Evolutionary conservation across 1,284 basidiomycete genomes (phyloP).

Genomic region (Waitea zeae): DNA sequence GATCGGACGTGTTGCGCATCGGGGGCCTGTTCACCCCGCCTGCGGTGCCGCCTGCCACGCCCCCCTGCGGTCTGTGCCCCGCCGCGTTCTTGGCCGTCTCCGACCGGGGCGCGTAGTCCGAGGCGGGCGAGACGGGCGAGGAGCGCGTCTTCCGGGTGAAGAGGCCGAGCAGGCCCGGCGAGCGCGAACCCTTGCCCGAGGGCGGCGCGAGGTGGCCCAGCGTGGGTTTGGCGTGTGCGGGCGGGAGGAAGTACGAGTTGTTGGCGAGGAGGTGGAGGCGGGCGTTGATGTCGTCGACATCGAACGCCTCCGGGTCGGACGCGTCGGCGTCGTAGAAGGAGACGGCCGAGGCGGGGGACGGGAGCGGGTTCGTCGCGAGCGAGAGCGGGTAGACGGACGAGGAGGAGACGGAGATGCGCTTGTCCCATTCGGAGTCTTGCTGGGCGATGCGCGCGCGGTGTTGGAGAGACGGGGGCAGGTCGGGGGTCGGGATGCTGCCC

Average conservation of each 20-base stretch:
- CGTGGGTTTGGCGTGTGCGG: conserved; percentile 63
- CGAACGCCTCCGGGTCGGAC: conserved; percentile 31
- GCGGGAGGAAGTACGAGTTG: conserved; percentile 72
- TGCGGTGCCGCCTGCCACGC: conserved; percentile 18
- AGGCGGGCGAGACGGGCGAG: conserved; percentile 24
- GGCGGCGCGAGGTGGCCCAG: conserved; percentile 35
- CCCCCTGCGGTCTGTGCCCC: conserved; percentile 43
- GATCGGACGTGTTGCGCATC: conserved; percentile 17
- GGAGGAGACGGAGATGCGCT: conserved; percentile 20
- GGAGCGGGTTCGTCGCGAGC: conserved; percentile 35
- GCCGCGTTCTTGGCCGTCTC: conserved; percentile 19
- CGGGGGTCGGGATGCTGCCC: conserved; percentile 2
- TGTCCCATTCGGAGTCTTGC: conserved; percentile 12
- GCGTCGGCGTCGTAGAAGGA: conserved; percentile 23
- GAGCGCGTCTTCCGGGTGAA: conserved; percentile 40
- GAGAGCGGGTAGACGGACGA: conserved; percentile 58
- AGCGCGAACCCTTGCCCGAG: conserved; percentile 14
- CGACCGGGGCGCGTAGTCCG: conserved; percentile 25
- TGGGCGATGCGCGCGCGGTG: conserved; percentile 18
- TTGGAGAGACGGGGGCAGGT: conserved; percentile 17
- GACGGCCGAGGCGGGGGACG: conserved; percentile 32
- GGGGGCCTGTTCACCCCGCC: conserved; percentile 16
- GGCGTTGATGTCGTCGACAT: conserved; percentile 67
- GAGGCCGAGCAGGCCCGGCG: conserved; percentile 49
- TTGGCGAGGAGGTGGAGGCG: conserved; percentile 63